phyloP scores from a whole-genome alignment of 306 rosid genomes.

The Potentilla sterilis region DNA sequence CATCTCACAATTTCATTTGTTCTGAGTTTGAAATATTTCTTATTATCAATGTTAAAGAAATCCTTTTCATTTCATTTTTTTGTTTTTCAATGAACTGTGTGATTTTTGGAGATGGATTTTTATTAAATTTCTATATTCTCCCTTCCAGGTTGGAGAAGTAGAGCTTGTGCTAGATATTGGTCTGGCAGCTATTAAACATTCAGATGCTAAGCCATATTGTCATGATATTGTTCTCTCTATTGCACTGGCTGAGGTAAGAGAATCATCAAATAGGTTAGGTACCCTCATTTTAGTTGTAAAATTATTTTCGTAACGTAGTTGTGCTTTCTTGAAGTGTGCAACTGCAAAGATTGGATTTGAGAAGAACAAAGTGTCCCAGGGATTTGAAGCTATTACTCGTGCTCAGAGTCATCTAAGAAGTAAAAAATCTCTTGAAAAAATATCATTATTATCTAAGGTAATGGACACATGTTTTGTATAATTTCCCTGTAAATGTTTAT shows the following conservation, averaged over 20 bases:
- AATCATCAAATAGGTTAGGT: constrained; percentile 34
- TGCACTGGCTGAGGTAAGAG: constrained; percentile 90
- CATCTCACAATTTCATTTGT: background rate
- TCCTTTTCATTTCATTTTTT: no score
- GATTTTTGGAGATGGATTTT: constrained; percentile 18
- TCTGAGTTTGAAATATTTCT: background rate
- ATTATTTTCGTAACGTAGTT: constrained; percentile 55
- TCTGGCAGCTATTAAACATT: constrained; percentile 54
- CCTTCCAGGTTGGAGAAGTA: constrained; percentile 80
- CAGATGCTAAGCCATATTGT: constrained; percentile 69
- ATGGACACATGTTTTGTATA: background rate
- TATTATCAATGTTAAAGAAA: background rate
- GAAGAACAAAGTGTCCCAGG: constrained; percentile 81
- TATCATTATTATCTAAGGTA: constrained; percentile 72
- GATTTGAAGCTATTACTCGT: constrained; percentile 97
- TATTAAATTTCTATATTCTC: background rate
- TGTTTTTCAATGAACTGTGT: background rate
- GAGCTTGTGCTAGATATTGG: constrained; percentile 75
- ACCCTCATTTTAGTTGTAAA: constrained; percentile 33
- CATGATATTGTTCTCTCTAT: constrained; percentile 86
- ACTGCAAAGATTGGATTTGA: constrained; percentile 83
- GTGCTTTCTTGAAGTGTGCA: constrained; percentile 91
- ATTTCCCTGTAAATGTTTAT: background rate
- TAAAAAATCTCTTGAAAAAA: constrained; percentile 68
- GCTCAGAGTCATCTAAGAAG: constrained; percentile 85